Percentiles rank a stretch among this genome's conserved stretches.
These are phyloP conservation scores for Mytilinidion resinicola DNA, from an alignment of 495 filamentous ascomycete species.

Conservation along the genomic window DNA sequence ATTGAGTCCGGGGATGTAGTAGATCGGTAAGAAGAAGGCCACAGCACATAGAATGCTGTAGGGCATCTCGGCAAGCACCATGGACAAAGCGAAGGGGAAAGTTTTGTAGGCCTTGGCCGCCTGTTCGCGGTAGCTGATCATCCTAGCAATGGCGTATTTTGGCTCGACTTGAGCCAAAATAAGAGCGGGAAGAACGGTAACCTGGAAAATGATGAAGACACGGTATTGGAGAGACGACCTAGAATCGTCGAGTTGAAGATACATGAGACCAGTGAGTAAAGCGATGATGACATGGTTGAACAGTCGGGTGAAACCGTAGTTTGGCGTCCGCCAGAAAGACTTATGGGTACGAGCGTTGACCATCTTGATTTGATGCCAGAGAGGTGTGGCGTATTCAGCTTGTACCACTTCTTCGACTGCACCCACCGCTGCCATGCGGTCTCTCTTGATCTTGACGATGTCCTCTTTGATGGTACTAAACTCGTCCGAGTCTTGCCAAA, in stretches of 20 bases:
- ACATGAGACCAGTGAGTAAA: constrained; percentile 67
- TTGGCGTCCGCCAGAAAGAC: constrained; percentile 66
- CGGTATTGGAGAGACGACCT: constrained; percentile 66
- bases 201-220: constrained; percentile 79
- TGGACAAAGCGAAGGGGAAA: constrained; percentile 63
- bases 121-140: constrained; percentile 73
- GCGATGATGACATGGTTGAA: constrained; percentile 70
- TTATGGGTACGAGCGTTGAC: constrained; percentile 60
- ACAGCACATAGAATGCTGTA: constrained; percentile 70
- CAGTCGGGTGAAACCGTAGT: constrained; percentile 71
- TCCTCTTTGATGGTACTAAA: constrained; percentile 58
- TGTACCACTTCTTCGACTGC: constrained; percentile 37
- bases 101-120: constrained; percentile 71
- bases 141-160: constrained; percentile 65
- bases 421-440: constrained; percentile 44
- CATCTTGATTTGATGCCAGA: constrained; percentile 62
- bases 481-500: constrained; percentile 68
- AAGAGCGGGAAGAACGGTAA: constrained; percentile 67
- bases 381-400: constrained; percentile 68
- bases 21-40: constrained; percentile 66
- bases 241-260: constrained; percentile 61
- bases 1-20: constrained; percentile 58
- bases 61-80: constrained; percentile 69
- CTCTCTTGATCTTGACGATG: constrained; percentile 61
- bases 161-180: constrained; percentile 74